These are phyloP conservation scores for Theileria equi DNA, from an alignment of 169 alveolate genomes.

Conservation along the genomic window DNA sequence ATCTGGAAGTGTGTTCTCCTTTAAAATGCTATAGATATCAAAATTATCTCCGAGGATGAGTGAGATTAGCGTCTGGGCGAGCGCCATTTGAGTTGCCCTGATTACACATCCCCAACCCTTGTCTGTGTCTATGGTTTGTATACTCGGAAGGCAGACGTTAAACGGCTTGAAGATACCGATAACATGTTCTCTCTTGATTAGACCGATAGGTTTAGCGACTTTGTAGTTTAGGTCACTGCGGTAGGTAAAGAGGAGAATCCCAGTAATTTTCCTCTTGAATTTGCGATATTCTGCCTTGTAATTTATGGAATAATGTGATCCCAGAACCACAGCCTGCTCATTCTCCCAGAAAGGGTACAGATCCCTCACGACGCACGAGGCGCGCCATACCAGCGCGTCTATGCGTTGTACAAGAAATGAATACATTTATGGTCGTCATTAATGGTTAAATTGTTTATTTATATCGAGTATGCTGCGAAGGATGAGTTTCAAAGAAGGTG, in stretches of 20 bases:
- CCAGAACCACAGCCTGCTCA: no score
- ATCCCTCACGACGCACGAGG: no score
- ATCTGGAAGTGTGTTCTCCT: not conserved
- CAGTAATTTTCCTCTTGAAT: no score
- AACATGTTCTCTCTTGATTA: not conserved
- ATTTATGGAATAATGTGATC: no score
- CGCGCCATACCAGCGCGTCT: no score
- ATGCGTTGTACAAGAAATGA: no score
- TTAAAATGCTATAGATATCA: not conserved
- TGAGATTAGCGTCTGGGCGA: slow-evolving; percentile 59
- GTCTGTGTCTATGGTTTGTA: slow-evolving; percentile 54
- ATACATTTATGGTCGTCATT: no score
- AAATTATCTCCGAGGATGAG: slow-evolving; percentile 24
- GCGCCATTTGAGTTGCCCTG: slow-evolving; percentile 72
- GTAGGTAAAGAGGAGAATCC: slow-evolving; percentile 51
- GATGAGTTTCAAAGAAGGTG: no score
- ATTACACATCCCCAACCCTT: slow-evolving; percentile 74
- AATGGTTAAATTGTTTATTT: no score
- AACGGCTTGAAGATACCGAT: slow-evolving; percentile 23
- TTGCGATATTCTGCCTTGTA: no score
- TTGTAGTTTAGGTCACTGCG: slow-evolving; percentile 21
- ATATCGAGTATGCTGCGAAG: no score
- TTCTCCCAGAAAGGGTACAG: no score
- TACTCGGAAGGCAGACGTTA: slow-evolving; percentile 1
- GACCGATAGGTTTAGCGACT: slow-evolving; percentile 9